These are phyloP conservation scores for Heimioporus retisporus DNA, from an alignment of 1,284 basidiomycete genomes.

Conservation along the genomic window DNA sequence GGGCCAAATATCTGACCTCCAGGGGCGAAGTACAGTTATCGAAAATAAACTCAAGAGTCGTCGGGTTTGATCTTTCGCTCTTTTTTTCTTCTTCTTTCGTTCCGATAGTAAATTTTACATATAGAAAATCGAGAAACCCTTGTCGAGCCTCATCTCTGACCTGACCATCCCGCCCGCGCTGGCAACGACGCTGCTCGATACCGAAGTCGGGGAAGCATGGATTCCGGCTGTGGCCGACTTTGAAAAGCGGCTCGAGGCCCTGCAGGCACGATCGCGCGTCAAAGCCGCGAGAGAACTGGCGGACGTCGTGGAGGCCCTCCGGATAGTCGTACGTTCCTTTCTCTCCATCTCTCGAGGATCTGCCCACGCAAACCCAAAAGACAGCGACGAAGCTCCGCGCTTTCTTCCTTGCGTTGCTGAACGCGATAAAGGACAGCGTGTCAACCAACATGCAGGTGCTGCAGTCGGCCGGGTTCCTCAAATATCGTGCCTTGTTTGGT, in stretches of 20 bases:
- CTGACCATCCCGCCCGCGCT: constrained; percentile 88
- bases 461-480: constrained; percentile 90
- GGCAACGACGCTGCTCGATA: constrained; percentile 86
- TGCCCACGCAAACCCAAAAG: constrained; percentile 50
- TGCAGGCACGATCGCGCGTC: constrained; percentile 80
- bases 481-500: constrained; percentile 85
- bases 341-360: neutral
- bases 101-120: constrained; percentile 14
- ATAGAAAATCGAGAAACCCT: constrained; percentile 89
- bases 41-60: constrained; percentile 88
- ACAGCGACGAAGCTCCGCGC: constrained; percentile 90
- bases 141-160: constrained; percentile 84
- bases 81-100: constrained; percentile 6
- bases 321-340: constrained; percentile 75
- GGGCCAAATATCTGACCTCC: constrained; percentile 95
- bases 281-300: constrained; percentile 88
- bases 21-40: constrained; percentile 90
- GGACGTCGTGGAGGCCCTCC: constrained; percentile 86
- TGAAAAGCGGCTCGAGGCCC: constrained; percentile 77
- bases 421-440: constrained; percentile 86
- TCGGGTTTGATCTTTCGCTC: constrained; percentile 62
- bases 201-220: constrained; percentile 88
- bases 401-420: constrained; percentile 88
- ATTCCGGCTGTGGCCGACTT: constrained; percentile 83
- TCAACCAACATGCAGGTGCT: constrained; percentile 95